Base-by-base conservation (phyloP, 306 rosid genomes). In the Cucurbita pepo region DNA sequence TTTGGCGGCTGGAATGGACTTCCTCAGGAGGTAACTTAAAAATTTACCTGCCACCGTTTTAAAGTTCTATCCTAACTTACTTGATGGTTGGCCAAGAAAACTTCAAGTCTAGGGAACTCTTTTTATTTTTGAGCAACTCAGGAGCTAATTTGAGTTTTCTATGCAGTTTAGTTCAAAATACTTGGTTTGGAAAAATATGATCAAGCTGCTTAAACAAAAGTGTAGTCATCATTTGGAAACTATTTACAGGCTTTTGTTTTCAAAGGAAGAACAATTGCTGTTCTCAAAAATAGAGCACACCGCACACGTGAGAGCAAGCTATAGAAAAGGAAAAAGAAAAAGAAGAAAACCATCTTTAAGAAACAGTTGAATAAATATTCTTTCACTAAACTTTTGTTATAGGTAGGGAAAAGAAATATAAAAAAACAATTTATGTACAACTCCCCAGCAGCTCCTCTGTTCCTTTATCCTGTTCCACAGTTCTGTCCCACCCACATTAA, bases 1-100 rank as follows among this genome's bases (percentile, higher is more conserved):
- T 75, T 91, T 74, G 87, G 90, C 63, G 88, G 91, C 78, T 95
- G 99, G 99, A 95, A 89, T 83, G 85, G 88, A 74, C 88, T 88
- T 79, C 91, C 95, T 55, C 95, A 82, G 73, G 98, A 92, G 96
- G 98, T 92, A 78, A 80, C 25, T 61, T 63, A 65, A 43, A 65
- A 44, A 3, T 45, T 45, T 19, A 11, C 38, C 16, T 43, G 25
- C 55, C 0, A 10, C 18, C 8, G 37, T 48, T 50, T 69, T 50
- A 10, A 10, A 50, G 25, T 69, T 50, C 15, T 22, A 67, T 14
- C 13, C 22, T 50, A 48, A 50, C 41, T 69, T 50, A 15, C 51
- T 50, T 50, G 22, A 8, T 69, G 74, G 45, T 25, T 48, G 14
- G 8, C 22, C 51, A 41, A 69, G 58, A 69, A 15, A 50, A 50